Evolutionary conservation across 2,329 filamentous ascomycete genomes (phyloP).

Genomic region (Pseudocercospora crystallina): DNA sequence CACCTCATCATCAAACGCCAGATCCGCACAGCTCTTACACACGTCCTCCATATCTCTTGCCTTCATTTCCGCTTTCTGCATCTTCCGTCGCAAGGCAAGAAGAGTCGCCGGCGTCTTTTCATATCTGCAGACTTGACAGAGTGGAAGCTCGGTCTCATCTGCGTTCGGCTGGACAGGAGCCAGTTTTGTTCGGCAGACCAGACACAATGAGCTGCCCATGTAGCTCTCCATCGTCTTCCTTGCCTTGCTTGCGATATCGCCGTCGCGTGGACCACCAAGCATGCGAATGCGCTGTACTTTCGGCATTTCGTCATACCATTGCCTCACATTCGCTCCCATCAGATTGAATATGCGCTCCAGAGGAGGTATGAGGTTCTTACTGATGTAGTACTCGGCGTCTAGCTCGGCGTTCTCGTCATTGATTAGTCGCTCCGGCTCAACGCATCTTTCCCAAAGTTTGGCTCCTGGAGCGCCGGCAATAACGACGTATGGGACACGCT

Average conservation of each 20-base stretch:
- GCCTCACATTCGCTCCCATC: slow-evolving; percentile 83
- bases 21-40: slow-evolving; percentile 76
- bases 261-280: slow-evolving; percentile 40
- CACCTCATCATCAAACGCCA: slow-evolving; percentile 74
- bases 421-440: slow-evolving; percentile 80
- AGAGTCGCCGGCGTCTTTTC: slow-evolving; percentile 59
- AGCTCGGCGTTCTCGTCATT: slow-evolving; percentile 74
- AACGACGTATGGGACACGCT: slow-evolving; percentile 92
- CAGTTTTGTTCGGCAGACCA: slow-evolving; percentile 69
- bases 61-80: slow-evolving; percentile 64
- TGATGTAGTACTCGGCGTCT: slow-evolving; percentile 95
- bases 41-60: slow-evolving; percentile 65
- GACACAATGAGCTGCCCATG: slow-evolving; percentile 75
- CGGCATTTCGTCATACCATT: slow-evolving; percentile 97
- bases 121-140: slow-evolving; percentile 61
- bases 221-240: slow-evolving; percentile 86
- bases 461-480: slow-evolving; percentile 84
- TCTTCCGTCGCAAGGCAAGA: slow-evolving; percentile 60
- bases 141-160: slow-evolving; percentile 36
- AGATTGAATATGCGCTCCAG: slow-evolving; percentile 96
- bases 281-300: slow-evolving; percentile 76
- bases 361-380: slow-evolving; percentile 91
- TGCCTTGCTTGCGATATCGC: slow-evolving; percentile 22
- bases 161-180: slow-evolving; percentile 35
- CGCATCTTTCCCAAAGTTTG: slow-evolving; percentile 82